These are phyloP conservation scores for Hydnomerulius pinastri DNA, from an alignment of 768 basidiomycete genomes.

Conservation along the genomic window DNA sequence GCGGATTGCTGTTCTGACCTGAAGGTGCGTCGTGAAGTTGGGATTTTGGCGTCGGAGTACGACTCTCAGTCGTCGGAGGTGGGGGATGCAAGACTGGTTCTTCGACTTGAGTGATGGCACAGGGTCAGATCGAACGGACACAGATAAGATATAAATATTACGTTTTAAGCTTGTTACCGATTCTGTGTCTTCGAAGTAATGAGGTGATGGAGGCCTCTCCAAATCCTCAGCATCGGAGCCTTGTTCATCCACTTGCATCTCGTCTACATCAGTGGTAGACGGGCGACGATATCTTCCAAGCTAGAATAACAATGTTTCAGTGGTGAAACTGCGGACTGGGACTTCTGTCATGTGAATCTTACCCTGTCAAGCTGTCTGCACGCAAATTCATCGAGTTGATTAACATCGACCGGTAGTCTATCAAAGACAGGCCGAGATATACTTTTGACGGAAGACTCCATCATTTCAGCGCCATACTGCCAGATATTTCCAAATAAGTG, in stretches of 20 bases:
- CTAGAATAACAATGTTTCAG: conserved; percentile 27
- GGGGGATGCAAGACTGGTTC: background rate
- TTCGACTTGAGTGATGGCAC: conserved; percentile 5
- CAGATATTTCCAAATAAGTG: conserved; percentile 11
- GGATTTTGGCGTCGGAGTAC: conserved; percentile 23
- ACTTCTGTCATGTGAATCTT: conserved; percentile 24
- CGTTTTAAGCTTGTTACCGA: conserved; percentile 1
- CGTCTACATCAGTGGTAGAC: conserved; percentile 31
- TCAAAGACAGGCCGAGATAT: conserved; percentile 83
- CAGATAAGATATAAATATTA: conserved; percentile 12
- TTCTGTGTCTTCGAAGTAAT: background rate
- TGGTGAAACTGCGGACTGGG: background rate
- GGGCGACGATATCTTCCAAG: conserved; percentile 52
- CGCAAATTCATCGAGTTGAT: conserved; percentile 83
- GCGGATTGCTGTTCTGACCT: conserved; percentile 35
- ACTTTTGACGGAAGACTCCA: conserved; percentile 80
- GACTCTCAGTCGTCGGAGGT: conserved; percentile 11
- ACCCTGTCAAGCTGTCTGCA: conserved; percentile 86
- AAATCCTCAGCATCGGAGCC: background rate
- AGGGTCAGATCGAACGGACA: background rate
- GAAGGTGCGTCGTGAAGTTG: conserved; percentile 15
- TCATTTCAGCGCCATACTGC: conserved; percentile 88
- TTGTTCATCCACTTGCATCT: conserved; percentile 27
- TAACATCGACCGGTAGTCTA: conserved; percentile 71
- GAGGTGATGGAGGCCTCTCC: background rate